phyloP scores from a whole-genome alignment of 2,329 filamentous ascomycete species.

The Sporothrix sp. region DNA sequence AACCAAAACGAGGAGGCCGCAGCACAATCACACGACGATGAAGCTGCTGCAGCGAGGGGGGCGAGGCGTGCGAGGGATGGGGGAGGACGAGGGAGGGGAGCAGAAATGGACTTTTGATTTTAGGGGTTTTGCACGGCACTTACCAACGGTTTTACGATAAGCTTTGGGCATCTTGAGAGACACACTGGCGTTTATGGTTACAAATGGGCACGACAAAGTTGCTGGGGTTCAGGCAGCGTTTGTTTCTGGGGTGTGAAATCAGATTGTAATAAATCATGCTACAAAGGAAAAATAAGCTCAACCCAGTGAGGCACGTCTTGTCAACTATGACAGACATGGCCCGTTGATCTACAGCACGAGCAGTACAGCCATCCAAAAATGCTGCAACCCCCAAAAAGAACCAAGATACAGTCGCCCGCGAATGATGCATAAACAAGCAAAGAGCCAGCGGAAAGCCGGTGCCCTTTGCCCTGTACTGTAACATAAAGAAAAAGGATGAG shows the following conservation, averaged over 20 bases:
- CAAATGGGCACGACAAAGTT: neutral
- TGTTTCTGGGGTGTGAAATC: neutral
- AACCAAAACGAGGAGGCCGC: neutral
- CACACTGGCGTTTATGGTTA: slow-evolving; percentile 5
- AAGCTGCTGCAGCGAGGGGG: neutral
- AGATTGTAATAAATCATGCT: slow-evolving; percentile 12
- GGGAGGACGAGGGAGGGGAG: neutral
- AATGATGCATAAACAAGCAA: slow-evolving; percentile 1
- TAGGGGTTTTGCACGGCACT: too few relatives aligned
- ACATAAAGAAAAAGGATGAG: neutral
- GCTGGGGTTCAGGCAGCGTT: too few relatives aligned
- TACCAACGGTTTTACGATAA: too few relatives aligned
- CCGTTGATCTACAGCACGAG: neutral
- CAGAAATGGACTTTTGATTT: neutral
- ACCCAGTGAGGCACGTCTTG: neutral
- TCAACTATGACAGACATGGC: neutral
- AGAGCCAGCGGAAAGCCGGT: neutral
- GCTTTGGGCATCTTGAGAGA: too few relatives aligned
- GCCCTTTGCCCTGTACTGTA: too few relatives aligned
- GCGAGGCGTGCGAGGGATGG: too few relatives aligned
- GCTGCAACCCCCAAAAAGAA: neutral
- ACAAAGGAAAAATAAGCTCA: slow-evolving; percentile 15
- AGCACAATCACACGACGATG: neutral
- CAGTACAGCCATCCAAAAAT: neutral
- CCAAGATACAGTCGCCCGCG: slow-evolving; percentile 3